These are phyloP conservation scores for Clonostachys chloroleuca DNA, from an alignment of 2,329 filamentous ascomycete species.

Conservation along the genomic window DNA sequence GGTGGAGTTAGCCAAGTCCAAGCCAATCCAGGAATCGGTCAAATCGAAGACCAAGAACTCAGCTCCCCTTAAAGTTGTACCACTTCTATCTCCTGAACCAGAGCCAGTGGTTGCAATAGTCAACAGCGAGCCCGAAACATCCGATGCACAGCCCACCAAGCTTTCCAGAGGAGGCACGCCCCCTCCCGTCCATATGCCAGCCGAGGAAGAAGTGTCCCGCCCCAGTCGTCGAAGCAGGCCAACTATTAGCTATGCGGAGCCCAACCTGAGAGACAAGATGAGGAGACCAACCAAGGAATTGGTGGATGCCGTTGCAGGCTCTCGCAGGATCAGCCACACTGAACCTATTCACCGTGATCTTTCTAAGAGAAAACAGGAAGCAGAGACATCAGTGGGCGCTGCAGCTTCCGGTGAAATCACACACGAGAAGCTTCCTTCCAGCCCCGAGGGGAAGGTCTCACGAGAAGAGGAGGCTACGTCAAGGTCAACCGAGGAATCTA, in stretches of 20 bases:
- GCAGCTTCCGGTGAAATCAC: too few species aligned
- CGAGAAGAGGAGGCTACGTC: neutral
- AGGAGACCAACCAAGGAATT: constrained; percentile 73
- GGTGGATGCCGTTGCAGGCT: constrained; percentile 65
- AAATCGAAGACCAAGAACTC: constrained; percentile 19
- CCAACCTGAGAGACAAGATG: constrained; percentile 80
- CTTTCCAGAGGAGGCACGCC: constrained; percentile 46
- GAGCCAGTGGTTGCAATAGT: constrained; percentile 8
- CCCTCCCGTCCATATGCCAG: constrained; percentile 53
- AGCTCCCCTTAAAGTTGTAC: constrained; percentile 9
- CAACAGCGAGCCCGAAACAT: constrained; percentile 12
- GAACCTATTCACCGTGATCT: constrained; percentile 17
- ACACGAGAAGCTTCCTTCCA: constrained; percentile 17
- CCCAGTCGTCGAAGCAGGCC: constrained; percentile 63
- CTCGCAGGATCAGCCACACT: constrained; percentile 32
- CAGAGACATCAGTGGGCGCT: too few species aligned
- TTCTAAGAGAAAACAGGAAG: constrained; percentile 22
- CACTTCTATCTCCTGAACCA: constrained; percentile 6
- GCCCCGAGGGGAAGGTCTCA: constrained; percentile 35
- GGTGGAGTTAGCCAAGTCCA: constrained; percentile 21
- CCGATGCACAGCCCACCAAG: constrained; percentile 26
- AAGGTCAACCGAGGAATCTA: constrained; percentile 28
- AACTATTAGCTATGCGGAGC: constrained; percentile 76
- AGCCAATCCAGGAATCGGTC: constrained; percentile 12
- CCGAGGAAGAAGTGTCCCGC: constrained; percentile 52